Conservation (phyloP, 75 land plant genomes). For the Isoetes taiwanensis region DNA sequence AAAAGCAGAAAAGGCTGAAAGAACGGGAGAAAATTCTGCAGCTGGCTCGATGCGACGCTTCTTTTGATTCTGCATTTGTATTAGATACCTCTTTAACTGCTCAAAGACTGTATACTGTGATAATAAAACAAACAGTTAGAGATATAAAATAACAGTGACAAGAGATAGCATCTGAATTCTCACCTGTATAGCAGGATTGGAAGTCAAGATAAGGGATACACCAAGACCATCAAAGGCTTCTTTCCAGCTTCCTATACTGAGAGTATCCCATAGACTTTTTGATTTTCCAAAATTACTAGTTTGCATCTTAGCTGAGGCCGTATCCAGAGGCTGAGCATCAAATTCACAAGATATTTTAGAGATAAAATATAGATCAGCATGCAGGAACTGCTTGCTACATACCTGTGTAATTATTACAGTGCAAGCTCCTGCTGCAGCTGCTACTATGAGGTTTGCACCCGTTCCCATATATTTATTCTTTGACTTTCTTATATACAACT, state of each 20-base stretch:
- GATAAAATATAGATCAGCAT: background rate
- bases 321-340: slow-evolving; percentile 56
- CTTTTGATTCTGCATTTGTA: slow-evolving; percentile 13
- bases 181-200: slow-evolving; percentile 60
- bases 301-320: slow-evolving; percentile 89
- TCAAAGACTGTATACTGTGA: slow-evolving; percentile 92
- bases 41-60: background rate
- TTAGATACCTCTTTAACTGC: slow-evolving; percentile 54
- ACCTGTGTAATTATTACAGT: slow-evolving; percentile 65
- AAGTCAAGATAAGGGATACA: slow-evolving; percentile 67
- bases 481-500: slow-evolving; percentile 42
- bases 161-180: background rate
- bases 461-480: slow-evolving; percentile 48
- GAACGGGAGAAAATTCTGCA: slow-evolving; percentile 32
- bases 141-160: background rate
- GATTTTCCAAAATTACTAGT: slow-evolving; percentile 84
- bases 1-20: slow-evolving; percentile 86
- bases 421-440: slow-evolving; percentile 84
- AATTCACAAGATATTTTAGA: background rate
- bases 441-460: slow-evolving; percentile 60
- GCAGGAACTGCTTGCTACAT: background rate
- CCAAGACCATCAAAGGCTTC: slow-evolving; percentile 78
- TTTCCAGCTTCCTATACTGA: slow-evolving; percentile 47
- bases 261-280: slow-evolving; percentile 56
- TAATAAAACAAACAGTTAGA: slow-evolving; percentile 1